Evolutionary conservation across 805 yeast species (phyloP).

Genomic region (Yarrowia sp.): DNA sequence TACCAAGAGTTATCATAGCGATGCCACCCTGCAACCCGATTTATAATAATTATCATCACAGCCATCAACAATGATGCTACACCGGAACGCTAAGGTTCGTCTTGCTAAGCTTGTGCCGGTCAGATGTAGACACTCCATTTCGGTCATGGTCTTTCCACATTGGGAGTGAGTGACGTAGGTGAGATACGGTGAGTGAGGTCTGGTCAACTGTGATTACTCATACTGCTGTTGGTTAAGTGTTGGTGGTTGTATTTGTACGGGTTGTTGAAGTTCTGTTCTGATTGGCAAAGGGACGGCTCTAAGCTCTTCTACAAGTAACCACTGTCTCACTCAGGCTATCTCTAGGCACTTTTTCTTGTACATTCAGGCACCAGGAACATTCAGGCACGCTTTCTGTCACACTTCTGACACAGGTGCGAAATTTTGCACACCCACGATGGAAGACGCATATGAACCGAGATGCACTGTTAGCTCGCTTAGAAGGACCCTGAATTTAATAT

Average conservation of each 20-base stretch:
- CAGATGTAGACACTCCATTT: not conserved
- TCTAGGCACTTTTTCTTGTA: not conserved
- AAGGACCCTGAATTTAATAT: constrained; percentile 6
- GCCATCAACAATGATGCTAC: too few relatives aligned
- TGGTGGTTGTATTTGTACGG: too few relatives aligned
- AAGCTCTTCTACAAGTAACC: not conserved
- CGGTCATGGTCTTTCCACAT: constrained; percentile 3
- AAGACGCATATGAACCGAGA: not conserved
- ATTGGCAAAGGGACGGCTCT: too few relatives aligned
- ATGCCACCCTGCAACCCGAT: too few relatives aligned
- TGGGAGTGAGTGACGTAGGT: not conserved
- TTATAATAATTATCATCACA: too few relatives aligned
- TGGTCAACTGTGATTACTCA: too few relatives aligned
- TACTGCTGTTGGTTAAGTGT: too few relatives aligned
- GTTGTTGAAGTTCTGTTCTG: too few relatives aligned
- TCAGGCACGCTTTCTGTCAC: constrained; percentile 2
- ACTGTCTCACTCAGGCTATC: not conserved
- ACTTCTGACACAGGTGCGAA: not conserved
- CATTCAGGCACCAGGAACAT: constrained; percentile 16
- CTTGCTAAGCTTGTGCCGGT: not conserved
- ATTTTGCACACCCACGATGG: not conserved
- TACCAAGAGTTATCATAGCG: not conserved
- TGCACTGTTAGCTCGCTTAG: not conserved
- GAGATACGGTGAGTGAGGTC: not conserved
- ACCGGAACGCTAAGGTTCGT: not conserved